Percentiles rank a stretch among this genome's conserved stretches.
Evolutionary conservation across 768 basidiomycete species (phyloP).

Genomic region (Trichaptum fuscoviolaceum): DNA sequence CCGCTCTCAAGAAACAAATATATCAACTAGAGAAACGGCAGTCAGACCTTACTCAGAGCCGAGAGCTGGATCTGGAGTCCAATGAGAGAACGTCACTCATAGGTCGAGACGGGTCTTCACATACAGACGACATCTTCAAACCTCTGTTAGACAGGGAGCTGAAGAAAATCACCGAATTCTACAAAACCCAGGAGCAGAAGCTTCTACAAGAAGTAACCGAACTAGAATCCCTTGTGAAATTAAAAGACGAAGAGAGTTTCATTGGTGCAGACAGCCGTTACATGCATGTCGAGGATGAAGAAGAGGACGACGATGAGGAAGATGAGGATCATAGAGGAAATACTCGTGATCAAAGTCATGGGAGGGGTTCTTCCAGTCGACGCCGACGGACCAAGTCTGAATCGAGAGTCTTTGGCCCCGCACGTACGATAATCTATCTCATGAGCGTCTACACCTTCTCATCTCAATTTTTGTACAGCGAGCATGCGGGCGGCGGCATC

Average conservation of each 20-base stretch:
- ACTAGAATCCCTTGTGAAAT: conserved; percentile 49
- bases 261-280: conserved; percentile 45
- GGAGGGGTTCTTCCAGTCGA: conserved; percentile 3
- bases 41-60: conserved; percentile 29
- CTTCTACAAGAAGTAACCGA: conserved; percentile 54
- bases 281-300: conserved; percentile 44
- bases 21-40: conserved; percentile 84
- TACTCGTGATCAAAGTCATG: conserved; percentile 7
- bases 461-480: background rate
- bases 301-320: conserved; percentile 54
- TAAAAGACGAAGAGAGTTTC: conserved; percentile 58
- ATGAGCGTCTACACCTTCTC: background rate
- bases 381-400: background rate
- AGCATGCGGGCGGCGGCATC: background rate
- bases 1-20: conserved; percentile 75
- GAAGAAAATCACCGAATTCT: conserved; percentile 75
- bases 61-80: conserved; percentile 51
- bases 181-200: conserved; percentile 70
- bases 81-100: conserved; percentile 58
- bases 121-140: conserved; percentile 57
- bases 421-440: background rate
- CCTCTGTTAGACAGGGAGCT: conserved; percentile 80
- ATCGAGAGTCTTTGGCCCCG: background rate
- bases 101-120: conserved; percentile 26
- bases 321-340: conserved; percentile 26